These are phyloP conservation scores for Colletotrichum tabaci DNA, from an alignment of 2,329 filamentous ascomycete species.

Conservation along the genomic window DNA sequence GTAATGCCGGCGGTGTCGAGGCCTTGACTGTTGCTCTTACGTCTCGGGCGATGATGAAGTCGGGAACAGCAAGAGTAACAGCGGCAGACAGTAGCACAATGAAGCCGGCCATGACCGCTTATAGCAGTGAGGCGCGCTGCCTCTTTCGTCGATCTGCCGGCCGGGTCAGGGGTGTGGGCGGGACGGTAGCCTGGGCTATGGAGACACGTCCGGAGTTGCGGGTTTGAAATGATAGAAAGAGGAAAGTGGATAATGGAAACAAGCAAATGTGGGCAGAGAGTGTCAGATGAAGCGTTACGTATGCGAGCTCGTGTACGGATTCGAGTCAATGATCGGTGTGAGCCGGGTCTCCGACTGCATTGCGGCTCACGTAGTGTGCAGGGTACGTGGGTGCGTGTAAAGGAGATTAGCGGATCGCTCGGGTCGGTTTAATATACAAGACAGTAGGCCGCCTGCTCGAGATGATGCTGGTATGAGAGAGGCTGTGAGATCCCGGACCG, in stretches of 20 bases:
- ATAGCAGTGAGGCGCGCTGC: not conserved
- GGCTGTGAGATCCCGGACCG: not conserved
- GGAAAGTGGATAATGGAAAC: not conserved
- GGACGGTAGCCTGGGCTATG: conserved; percentile 1
- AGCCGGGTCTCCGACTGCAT: not conserved
- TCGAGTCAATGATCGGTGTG: conserved; percentile 4
- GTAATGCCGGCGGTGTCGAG: conserved; percentile 6
- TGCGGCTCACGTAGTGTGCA: not conserved
- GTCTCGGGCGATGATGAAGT: conserved; percentile 5
- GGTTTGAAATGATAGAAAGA: conserved; percentile 6
- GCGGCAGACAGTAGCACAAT: conserved; percentile 1
- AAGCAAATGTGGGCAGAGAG: not conserved
- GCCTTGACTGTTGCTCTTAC: not conserved
- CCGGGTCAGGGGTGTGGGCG: conserved; percentile 11
- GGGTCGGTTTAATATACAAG: not conserved
- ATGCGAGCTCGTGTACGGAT: conserved; percentile 2
- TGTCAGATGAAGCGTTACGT: conserved; percentile 15
- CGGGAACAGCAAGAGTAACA: conserved; percentile 10
- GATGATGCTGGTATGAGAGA: not conserved
- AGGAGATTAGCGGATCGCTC: not conserved
- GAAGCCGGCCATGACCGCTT: conserved; percentile 25
- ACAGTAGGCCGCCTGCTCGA: not conserved
- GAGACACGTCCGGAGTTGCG: conserved; percentile 1
- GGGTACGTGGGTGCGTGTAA: not conserved
- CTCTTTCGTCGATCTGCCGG: not conserved